Percentiles rank a stretch among this genome's conserved stretches.
Conservation (phyloP, 306 rosid genomes). For the Begonia fuchsioides region DNA sequence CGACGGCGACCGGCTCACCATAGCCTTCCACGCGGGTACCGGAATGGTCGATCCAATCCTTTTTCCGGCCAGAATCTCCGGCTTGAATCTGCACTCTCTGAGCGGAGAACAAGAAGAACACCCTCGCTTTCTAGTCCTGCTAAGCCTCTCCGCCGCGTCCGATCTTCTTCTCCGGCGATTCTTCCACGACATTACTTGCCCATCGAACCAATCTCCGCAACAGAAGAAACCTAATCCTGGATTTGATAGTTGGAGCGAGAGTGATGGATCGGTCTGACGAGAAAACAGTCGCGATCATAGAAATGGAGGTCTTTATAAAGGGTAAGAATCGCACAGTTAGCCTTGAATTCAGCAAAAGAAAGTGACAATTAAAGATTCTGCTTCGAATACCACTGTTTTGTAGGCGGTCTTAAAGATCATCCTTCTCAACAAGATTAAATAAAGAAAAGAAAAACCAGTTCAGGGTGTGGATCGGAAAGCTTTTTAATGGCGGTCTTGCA, state of each 20-base stretch:
- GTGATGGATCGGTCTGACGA: background rate
- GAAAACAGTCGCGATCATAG: too few relatives aligned
- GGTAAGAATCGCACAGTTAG: conserved; percentile 24
- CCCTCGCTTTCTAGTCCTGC: conserved; percentile 52
- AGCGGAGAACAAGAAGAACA: conserved; percentile 40
- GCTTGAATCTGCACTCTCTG: conserved; percentile 34
- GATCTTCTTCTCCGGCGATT: background rate
- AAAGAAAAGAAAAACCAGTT: conserved; percentile 15
- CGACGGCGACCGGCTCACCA: conserved; percentile 9
- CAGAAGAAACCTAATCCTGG: too few relatives aligned
- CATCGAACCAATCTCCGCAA: background rate
- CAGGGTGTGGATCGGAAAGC: conserved; percentile 9
- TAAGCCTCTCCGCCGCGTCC: conserved; percentile 9
- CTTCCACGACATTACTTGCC: conserved; percentile 35
- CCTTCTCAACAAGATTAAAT: conserved; percentile 4
- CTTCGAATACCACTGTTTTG: conserved; percentile 8
- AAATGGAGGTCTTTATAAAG: conserved; percentile 7
- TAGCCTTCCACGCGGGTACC: conserved; percentile 51
- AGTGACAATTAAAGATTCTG: conserved; percentile 50
- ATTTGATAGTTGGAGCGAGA: background rate
- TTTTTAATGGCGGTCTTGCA: conserved; percentile 4
- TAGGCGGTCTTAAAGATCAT: conserved; percentile 34
- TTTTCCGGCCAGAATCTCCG: conserved; percentile 37
- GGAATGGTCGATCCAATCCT: conserved; percentile 55
- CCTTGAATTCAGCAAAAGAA: conserved; percentile 44